Conservation (phyloP, 2,329 filamentous ascomycete genomes). For the Ascochyta lentis region DNA sequence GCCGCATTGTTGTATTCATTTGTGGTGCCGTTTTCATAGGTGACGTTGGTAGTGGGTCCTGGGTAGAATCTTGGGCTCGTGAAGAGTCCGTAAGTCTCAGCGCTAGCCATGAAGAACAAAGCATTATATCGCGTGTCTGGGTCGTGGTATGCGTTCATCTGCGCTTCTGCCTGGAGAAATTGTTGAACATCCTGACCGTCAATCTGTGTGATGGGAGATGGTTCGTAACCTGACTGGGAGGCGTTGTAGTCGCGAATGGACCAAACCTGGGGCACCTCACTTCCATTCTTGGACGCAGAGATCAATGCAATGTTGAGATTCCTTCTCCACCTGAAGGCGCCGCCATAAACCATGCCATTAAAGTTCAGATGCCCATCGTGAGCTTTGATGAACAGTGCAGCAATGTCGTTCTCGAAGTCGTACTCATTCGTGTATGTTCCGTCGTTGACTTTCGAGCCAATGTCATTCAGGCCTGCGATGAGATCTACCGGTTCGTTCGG, state of each 20-base stretch:
- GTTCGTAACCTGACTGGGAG: slow-evolving; percentile 29
- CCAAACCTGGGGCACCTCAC: slow-evolving; percentile 40
- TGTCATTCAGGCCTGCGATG: slow-evolving; percentile 45
- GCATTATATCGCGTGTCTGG: slow-evolving; percentile 51
- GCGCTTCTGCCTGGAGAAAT: slow-evolving; percentile 45
- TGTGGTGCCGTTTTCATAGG: slow-evolving; percentile 48
- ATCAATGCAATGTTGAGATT: slow-evolving; percentile 38
- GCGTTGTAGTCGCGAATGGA: slow-evolving; percentile 41
- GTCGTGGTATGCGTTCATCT: slow-evolving; percentile 46
- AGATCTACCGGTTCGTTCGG: slow-evolving; percentile 50
- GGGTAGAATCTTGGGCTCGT: slow-evolving; percentile 45
- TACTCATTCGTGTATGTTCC: slow-evolving; percentile 50
- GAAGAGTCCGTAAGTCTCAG: slow-evolving; percentile 40
- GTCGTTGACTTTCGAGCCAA: slow-evolving; percentile 39
- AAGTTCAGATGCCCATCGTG: slow-evolving; percentile 48
- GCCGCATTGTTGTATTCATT: slow-evolving; percentile 41
- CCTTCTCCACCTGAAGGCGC: slow-evolving; percentile 46
- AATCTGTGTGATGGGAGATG: slow-evolving; percentile 49
- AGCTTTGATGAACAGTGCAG: slow-evolving; percentile 38
- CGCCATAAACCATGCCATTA: slow-evolving; percentile 45
- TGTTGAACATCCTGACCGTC: slow-evolving; percentile 45
- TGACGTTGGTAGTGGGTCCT: slow-evolving; percentile 35
- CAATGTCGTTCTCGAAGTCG: slow-evolving; percentile 51
- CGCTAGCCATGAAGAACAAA: slow-evolving; percentile 47
- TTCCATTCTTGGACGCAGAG: slow-evolving; percentile 41